phyloP scores from a whole-genome alignment of 2,329 filamentous ascomycete species.

The Colletotrichum horii region DNA sequence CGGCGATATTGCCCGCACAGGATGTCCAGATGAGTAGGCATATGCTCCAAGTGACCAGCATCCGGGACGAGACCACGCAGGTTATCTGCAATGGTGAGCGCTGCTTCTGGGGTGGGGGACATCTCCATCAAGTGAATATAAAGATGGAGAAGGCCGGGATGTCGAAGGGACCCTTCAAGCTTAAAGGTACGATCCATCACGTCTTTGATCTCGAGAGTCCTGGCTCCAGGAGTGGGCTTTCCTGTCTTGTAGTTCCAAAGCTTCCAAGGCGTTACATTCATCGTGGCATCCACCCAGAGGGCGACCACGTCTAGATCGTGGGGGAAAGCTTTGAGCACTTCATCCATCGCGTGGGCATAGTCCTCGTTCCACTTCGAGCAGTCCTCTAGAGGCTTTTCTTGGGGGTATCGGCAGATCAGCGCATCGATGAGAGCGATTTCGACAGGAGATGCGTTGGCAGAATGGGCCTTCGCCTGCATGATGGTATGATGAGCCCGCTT shows the following conservation, averaged over 20 bases:
- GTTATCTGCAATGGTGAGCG: slow-evolving; percentile 63
- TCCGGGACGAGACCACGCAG: slow-evolving; percentile 72
- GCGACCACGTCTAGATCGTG: slow-evolving; percentile 44
- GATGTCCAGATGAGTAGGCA: slow-evolving; percentile 80
- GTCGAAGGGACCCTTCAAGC: slow-evolving; percentile 51
- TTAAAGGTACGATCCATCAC: slow-evolving; percentile 53
- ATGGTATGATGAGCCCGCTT: slow-evolving; percentile 51
- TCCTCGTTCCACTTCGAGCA: slow-evolving; percentile 59
- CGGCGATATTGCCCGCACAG: slow-evolving; percentile 73
- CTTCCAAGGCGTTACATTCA: slow-evolving; percentile 54
- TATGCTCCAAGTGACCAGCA: slow-evolving; percentile 74
- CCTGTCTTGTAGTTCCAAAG: slow-evolving; percentile 46
- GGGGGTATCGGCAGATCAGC: slow-evolving; percentile 65
- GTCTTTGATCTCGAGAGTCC: slow-evolving; percentile 29
- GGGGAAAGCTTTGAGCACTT: slow-evolving; percentile 38
- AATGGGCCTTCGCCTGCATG: slow-evolving; percentile 44
- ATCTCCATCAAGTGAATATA: slow-evolving; percentile 84
- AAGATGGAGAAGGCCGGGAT: slow-evolving; percentile 75
- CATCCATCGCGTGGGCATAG: slow-evolving; percentile 54
- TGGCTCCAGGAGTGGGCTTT: slow-evolving; percentile 21
- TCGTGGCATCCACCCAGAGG: slow-evolving; percentile 47
- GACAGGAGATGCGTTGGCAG: slow-evolving; percentile 44
- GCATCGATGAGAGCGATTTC: slow-evolving; percentile 71
- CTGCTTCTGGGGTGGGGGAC: slow-evolving; percentile 69
- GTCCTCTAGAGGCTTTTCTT: slow-evolving; percentile 50